Evolutionary conservation across 805 yeast genomes (phyloP), one percentile per base, ranked within the genome.

Genomic region (Deakozyma indianensis): DNA sequence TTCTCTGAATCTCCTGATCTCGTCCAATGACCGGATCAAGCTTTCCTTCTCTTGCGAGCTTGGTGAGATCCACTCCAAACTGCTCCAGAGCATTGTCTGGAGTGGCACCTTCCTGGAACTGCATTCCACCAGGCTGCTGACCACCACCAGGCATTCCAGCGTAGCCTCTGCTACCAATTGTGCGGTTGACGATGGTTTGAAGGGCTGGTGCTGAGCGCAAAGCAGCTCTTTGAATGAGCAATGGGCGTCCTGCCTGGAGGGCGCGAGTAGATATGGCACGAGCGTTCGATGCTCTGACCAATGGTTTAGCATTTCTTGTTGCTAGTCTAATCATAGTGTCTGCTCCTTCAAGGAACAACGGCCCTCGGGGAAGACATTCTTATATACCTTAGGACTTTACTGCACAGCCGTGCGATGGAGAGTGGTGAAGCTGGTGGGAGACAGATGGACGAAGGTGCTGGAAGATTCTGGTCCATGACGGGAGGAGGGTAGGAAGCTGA

Each of bases 11-110:
- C 59, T 92, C 97, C 50, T 88, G 95, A 56, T 92, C 97, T 51
- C 97, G 71, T 2, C 98, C 98, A 56, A 90, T 92, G 21, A 92
- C 97, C 0, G 98, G 98, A 57, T 90, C 98, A 32, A 90, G 68
- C 55, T 85, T 85, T 23, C 97, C 97, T 45, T 83, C 84, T 50
- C 73, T 71, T 1, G 98, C 98, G 52, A 90, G 61, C 47, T 80
- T 77, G 1, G 97, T 92, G 50, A 90, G 65, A 60, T 92, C 90
- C 0, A 83, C 74, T 21, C 96, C 98, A 59, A 67, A 90, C 56
- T 80, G 78, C 54, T 86, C 86, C 48, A 90, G 65, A 0, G 96
- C 94, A 0, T 90, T 83, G 50, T 78, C 72, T 5, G 38, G 25
- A 77, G 80, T 20, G 68, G 55, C 54, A 69, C 53, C 58, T 70